Percentiles rank a stretch among this genome's conserved stretches.
phyloP scores from a whole-genome alignment of 2,329 filamentous ascomycete genomes.

The Blastomyces percursus region DNA sequence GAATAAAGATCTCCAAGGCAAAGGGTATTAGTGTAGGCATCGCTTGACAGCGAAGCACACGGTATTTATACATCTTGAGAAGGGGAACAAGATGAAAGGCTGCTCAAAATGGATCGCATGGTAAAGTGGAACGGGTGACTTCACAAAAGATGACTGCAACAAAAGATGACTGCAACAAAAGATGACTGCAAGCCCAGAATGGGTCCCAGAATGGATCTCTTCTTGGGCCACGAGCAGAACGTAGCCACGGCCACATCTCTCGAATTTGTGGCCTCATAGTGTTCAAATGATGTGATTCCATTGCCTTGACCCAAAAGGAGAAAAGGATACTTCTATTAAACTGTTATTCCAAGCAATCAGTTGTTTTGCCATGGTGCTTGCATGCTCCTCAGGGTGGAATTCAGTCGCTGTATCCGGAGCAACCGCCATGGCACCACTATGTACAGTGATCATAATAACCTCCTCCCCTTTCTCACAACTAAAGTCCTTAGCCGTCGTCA shows the following conservation, averaged over 20 bases:
- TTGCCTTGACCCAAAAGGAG: neutral
- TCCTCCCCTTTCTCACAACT: no score
- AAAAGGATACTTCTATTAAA: slow-evolving; percentile 1
- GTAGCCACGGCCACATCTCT: neutral
- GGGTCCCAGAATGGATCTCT: neutral
- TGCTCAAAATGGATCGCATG: no score
- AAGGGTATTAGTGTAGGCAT: neutral
- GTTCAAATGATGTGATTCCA: neutral
- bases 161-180: no score
- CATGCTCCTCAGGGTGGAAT: no score
- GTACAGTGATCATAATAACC: no score
- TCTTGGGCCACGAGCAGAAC: neutral
- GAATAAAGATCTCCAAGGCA: neutral
- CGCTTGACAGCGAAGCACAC: neutral
- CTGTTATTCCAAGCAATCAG: neutral
- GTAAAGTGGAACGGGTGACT: no score
- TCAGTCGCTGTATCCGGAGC: no score
- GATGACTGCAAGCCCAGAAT: neutral
- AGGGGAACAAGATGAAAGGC: neutral
- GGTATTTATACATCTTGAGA: slow-evolving; percentile 2
- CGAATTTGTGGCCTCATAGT: neutral
- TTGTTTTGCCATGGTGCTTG: neutral
- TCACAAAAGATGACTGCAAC: no score
- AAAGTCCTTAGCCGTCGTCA: no score
- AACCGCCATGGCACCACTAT: no score